Evolutionary conservation across 148 eudicot species (phyloP).

Genomic region (Spergularia bocconei): DNA sequence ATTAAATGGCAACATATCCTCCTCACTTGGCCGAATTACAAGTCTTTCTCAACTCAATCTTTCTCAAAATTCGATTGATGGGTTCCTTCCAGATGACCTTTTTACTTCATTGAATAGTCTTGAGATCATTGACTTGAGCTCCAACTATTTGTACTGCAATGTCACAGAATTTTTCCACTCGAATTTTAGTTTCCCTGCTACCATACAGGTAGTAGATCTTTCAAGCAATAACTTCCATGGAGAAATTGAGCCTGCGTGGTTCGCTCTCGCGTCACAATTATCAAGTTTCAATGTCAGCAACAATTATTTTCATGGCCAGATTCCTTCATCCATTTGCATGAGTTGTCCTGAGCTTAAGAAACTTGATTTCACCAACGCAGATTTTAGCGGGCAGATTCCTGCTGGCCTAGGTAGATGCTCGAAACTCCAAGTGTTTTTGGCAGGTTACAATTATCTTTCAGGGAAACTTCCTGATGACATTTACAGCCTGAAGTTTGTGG

Average conservation of each 20-base stretch:
- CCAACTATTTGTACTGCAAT: conserved; percentile 1
- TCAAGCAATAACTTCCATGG: conserved; percentile 56
- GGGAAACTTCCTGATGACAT: conserved; percentile 50
- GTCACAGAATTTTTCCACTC: background rate
- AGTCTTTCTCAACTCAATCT: conserved; percentile 54
- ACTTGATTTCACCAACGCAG: conserved; percentile 58
- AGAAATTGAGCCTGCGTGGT: conserved; percentile 44
- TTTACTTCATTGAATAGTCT: conserved; percentile 47
- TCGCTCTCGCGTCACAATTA: conserved; percentile 35
- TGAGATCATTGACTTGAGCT: conserved; percentile 34
- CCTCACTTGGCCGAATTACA: conserved; percentile 42
- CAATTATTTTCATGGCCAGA: conserved; percentile 45
- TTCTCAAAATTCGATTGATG: conserved; percentile 50
- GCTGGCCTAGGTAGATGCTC: conserved; percentile 46
- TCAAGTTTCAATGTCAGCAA: conserved; percentile 44
- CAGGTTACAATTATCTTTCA: conserved; percentile 49
- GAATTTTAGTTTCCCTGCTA: conserved; percentile 9
- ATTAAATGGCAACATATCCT: conserved; percentile 41
- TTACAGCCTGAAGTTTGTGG: conserved; percentile 32
- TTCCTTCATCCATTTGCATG: conserved; percentile 49
- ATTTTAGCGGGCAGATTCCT: conserved; percentile 41
- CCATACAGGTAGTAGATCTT: conserved; percentile 41
- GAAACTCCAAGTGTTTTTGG: conserved; percentile 40
- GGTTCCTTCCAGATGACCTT: conserved; percentile 47
- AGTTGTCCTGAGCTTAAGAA: conserved; percentile 33